Evolutionary conservation across 2,329 filamentous ascomycete genomes (phyloP).

Genomic region (Trichophyton mentagrophytes): DNA sequence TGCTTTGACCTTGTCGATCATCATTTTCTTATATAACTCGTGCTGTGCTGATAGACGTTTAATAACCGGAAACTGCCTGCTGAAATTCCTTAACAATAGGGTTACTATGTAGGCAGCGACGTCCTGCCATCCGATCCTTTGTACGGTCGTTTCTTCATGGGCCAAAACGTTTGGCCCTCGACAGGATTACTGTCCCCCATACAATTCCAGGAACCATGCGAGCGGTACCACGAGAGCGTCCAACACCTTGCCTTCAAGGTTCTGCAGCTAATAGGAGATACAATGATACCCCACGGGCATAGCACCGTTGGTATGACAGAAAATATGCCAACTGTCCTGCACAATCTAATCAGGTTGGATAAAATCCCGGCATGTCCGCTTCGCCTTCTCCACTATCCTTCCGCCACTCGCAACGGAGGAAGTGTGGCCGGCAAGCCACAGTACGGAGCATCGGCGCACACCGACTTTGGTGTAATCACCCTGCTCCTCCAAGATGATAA

Average conservation of each 20-base stretch:
- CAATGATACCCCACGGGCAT: background rate
- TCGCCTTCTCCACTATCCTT: slow-evolving; percentile 2
- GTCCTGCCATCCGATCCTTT: background rate
- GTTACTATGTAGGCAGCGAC: background rate
- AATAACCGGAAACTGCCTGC: background rate
- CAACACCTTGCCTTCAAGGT: slow-evolving; percentile 2
- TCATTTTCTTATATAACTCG: background rate
- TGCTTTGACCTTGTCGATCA: background rate
- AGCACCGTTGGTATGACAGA: background rate
- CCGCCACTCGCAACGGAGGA: background rate
- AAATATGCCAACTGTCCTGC: background rate
- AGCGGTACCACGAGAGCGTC: background rate
- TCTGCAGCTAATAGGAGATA: background rate
- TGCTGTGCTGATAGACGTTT: background rate
- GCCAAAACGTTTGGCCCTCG: background rate
- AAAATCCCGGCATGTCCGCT: background rate
- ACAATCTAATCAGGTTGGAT: slow-evolving; percentile 2
- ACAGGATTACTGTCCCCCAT: background rate
- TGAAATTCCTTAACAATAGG: background rate
- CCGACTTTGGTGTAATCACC: slow-evolving; percentile 44
- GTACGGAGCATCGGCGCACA: slow-evolving; percentile 24
- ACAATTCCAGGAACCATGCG: background rate
- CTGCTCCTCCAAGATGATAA: slow-evolving; percentile 41
- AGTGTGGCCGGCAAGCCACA: background rate
- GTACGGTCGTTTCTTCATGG: slow-evolving; percentile 4